Base-by-base conservation (phyloP, 768 basidiomycete species). In the Candolleomyces efflorescens region DNA sequence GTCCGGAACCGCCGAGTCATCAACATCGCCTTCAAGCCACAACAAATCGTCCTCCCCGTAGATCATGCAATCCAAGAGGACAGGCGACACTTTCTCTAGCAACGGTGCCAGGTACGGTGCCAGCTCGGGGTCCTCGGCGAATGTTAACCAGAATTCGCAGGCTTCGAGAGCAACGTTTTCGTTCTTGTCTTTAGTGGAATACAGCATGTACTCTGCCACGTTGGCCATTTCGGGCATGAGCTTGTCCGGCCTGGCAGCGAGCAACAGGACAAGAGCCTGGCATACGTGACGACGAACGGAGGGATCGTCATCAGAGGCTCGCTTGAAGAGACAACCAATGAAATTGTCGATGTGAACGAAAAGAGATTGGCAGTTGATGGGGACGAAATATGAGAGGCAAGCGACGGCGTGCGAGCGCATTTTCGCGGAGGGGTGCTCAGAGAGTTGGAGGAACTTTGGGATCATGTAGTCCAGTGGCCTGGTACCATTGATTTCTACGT, bases 61-160 rank as follows among this genome's bases (percentile, higher is more conserved):
- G 26, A 96, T 72, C 96, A 98, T 99, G 67, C 94, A 97, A 68
- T 96, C 89, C 60, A 99, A 79, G n/a, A 99, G 78, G 17, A 97
- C 88, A 0, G 97, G 97, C 2, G 91, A 93, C 41, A 99, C 92
- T 64, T 92, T 91, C n/a, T 79, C 85, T 9, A 99, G 79, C 59
- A 94, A 82, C 2, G 95, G 95, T 59, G 86, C 87, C 24, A 99
- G 78, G 68, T 89, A 91, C 2, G 85, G 83, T 10, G 86, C 86
- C 22, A 98, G 80, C 51, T 94, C 92, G 39, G 86, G 86, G 64
- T 98, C 94, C 70, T 99, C 97, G 15, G 97, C 95, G 67, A 99
- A 98, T 1, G 95, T 97, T 60, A 99, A 80, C 97, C 97, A 99
- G 72, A 99, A 99, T 79, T 99, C 97, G 80, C 95, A 97, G 22